A percentile compares a stretch with the other conserved stretches of the same genome.
Evolutionary conservation across 1,284 basidiomycete species (phyloP).

Genomic region (Fomitiporia mediterranea): DNA sequence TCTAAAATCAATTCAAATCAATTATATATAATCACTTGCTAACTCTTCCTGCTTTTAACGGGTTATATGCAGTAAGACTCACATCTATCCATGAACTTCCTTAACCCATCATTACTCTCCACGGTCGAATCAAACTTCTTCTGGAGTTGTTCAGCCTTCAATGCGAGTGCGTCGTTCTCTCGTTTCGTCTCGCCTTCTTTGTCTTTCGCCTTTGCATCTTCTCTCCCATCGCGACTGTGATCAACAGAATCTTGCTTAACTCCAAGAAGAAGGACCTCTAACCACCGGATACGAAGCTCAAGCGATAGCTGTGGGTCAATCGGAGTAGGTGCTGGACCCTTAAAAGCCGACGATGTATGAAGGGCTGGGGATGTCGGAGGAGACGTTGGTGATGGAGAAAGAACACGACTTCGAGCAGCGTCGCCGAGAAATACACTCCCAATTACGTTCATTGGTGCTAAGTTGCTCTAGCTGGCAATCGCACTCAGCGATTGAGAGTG

Average conservation of each 20-base stretch:
- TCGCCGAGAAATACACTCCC: constrained; percentile 77
- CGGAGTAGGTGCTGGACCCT: constrained; percentile 22
- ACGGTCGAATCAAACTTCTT: constrained; percentile 49
- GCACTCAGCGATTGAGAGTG: too few relatives aligned
- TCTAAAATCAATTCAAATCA: constrained; percentile 38
- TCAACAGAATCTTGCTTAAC: constrained; percentile 43
- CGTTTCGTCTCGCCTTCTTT: constrained; percentile 31
- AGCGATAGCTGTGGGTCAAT: constrained; percentile 64
- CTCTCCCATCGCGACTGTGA: constrained; percentile 32
- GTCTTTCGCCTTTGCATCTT: too few relatives aligned
- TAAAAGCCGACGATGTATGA: not conserved
- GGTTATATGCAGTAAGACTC: too few relatives aligned
- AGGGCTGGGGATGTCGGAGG: constrained; percentile 27
- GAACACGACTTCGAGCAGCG: constrained; percentile 53
- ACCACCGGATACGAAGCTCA: constrained; percentile 67
- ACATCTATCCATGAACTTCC: constrained; percentile 72
- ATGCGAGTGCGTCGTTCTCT: constrained; percentile 49
- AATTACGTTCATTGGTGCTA: constrained; percentile 28
- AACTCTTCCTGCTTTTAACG: too few relatives aligned
- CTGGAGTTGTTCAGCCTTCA: constrained; percentile 58
- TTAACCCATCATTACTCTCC: constrained; percentile 62
- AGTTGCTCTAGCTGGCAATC: too few relatives aligned
- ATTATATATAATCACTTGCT: too few relatives aligned
- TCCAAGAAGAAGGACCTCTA: constrained; percentile 70
- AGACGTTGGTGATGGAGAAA: constrained; percentile 59